These are phyloP conservation scores for Cubamyces lactineus DNA, from an alignment of 768 basidiomycete species.

Conservation along the genomic window DNA sequence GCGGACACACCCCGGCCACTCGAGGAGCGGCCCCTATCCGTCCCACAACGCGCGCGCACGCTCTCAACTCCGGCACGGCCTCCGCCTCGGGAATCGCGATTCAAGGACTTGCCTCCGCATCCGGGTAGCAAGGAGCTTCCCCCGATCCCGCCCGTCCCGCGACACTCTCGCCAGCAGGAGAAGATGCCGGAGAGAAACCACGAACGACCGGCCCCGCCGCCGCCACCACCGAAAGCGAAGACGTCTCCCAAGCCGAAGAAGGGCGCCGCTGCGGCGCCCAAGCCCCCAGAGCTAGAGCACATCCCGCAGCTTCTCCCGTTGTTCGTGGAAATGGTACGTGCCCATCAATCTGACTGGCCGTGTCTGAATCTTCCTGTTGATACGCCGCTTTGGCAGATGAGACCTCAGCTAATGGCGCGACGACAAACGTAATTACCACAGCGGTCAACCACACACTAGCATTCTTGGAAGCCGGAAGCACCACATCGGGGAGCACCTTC, in stretches of 20 bases:
- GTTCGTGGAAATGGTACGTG: conserved; percentile 88
- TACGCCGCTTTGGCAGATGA: conserved; percentile 34
- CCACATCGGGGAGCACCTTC: not conserved
- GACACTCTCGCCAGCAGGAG: conserved; percentile 19
- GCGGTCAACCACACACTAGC: not conserved
- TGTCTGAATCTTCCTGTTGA: not conserved
- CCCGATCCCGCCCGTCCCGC: conserved; percentile 41
- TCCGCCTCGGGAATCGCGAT: conserved; percentile 9
- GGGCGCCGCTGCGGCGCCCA: conserved; percentile 48
- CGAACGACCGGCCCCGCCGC: conserved; percentile 11
- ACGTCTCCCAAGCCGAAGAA: conserved; percentile 40
- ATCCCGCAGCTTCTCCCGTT: conserved; percentile 85
- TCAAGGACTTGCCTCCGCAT: conserved; percentile 31
- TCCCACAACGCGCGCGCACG: conserved; percentile 12
- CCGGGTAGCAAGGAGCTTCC: conserved; percentile 49
- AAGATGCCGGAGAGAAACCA: conserved; percentile 1
- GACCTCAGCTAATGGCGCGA: conserved; percentile 43
- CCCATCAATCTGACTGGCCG: not conserved
- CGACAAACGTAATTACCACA: conserved; percentile 5
- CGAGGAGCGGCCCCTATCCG: conserved; percentile 7
- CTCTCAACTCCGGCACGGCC: conserved; percentile 7
- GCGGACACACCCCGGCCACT: conserved; percentile 14
- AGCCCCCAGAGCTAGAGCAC: conserved; percentile 76
- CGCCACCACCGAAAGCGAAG: conserved; percentile 24
- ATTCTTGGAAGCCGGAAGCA: not conserved